Conservation (phyloP, 1,284 basidiomycete genomes). For the Malassezia arunalokei region DNA sequence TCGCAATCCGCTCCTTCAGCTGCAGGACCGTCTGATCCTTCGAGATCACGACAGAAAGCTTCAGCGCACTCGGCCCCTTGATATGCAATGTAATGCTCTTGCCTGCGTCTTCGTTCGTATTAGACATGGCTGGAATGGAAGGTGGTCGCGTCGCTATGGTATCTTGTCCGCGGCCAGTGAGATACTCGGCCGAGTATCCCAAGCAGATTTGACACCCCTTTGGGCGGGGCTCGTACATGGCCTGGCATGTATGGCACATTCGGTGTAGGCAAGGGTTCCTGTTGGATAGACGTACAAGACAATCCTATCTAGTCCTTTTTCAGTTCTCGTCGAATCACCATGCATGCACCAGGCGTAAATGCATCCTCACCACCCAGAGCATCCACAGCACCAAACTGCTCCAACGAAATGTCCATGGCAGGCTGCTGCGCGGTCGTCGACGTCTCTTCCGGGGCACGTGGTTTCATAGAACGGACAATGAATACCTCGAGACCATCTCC, state of each 20-base stretch:
- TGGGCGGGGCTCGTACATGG: too few species aligned
- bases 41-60: slow-evolving; percentile 27
- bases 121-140: slow-evolving; percentile 1
- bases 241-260: too few species aligned
- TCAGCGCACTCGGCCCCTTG: slow-evolving; percentile 41
- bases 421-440: neutral
- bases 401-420: slow-evolving; percentile 25
- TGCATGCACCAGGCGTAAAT: slow-evolving; percentile 28
- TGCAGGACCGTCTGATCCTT: slow-evolving; percentile 31
- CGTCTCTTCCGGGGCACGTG: neutral
- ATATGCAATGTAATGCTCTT: slow-evolving; percentile 33
- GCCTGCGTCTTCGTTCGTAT: slow-evolving; percentile 15
- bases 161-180: neutral
- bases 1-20: slow-evolving; percentile 37
- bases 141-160: too few species aligned
- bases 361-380: slow-evolving; percentile 42
- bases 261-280: too few species aligned
- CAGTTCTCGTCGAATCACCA: slow-evolving; percentile 42
- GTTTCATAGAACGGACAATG: slow-evolving; percentile 26
- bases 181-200: neutral
- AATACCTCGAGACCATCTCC: slow-evolving; percentile 44
- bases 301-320: slow-evolving; percentile 34
- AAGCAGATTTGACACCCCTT: neutral
- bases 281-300: neutral
- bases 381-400: slow-evolving; percentile 27